phyloP scores from a whole-genome alignment of 495 filamentous ascomycete species.

The Aspergillus sparsus region DNA sequence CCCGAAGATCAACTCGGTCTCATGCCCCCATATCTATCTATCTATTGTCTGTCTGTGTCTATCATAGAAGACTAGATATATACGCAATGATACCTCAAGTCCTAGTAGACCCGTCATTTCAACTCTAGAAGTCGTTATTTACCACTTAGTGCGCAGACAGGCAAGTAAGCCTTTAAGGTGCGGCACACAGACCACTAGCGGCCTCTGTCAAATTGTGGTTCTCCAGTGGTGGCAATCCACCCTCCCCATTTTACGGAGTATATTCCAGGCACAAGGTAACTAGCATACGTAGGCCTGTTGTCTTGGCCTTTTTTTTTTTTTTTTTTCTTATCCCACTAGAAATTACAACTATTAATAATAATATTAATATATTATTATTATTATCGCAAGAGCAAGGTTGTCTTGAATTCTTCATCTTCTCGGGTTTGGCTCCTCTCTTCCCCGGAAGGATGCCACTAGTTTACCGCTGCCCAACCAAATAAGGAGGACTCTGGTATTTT shows the following conservation, averaged over 20 bases:
- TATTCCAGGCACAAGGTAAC: background rate
- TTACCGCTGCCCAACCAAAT: background rate
- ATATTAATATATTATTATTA: background rate
- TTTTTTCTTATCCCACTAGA: too few relatives aligned
- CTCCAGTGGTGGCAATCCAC: constrained; percentile 10
- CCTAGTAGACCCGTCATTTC: too few relatives aligned
- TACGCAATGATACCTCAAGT: too few relatives aligned
- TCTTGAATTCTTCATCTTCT: background rate
- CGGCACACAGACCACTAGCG: constrained; percentile 17
- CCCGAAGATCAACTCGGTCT: background rate
- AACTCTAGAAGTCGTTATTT: too few relatives aligned
- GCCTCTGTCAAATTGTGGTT: constrained; percentile 7
- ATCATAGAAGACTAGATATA: background rate
- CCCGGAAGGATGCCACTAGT: constrained; percentile 1
- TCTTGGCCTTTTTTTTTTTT: background rate
- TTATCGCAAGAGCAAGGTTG: background rate
- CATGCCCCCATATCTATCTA: background rate
- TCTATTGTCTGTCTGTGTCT: background rate
- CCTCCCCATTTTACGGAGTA: constrained; percentile 1
- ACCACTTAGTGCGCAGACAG: background rate
- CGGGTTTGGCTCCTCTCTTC: background rate
- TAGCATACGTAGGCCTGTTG: background rate
- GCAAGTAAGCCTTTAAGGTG: constrained; percentile 9
- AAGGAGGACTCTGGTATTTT: background rate
- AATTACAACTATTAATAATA: background rate